Percentiles rank a stretch among this genome's conserved stretches.
phyloP scores from a whole-genome alignment of 768 basidiomycete species.

The Hericium coralloides region DNA sequence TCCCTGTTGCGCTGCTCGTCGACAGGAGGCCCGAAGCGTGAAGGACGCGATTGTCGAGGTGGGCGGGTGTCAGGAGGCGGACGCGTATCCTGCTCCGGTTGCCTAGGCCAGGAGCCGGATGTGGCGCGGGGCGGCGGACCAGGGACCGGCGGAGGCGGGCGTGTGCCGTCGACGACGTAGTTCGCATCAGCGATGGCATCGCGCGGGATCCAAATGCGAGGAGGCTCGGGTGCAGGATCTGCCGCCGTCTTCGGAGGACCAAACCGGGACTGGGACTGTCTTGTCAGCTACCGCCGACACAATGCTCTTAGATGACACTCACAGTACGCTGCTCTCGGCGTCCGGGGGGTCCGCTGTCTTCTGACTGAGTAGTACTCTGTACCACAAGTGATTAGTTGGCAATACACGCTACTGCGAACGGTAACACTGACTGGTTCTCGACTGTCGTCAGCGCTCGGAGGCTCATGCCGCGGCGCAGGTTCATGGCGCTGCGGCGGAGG shows the following conservation, averaged over 20 bases:
- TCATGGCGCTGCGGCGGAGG: not conserved
- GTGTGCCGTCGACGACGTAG: too few species aligned
- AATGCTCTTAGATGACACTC: not conserved
- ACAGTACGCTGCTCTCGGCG: not conserved
- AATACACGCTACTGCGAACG: not conserved
- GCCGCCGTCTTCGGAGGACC: not conserved
- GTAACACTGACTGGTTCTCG: not conserved
- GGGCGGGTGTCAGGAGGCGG: too few species aligned
- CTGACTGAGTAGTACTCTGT: too few species aligned
- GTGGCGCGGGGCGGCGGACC: too few species aligned
- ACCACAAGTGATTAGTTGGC: too few species aligned
- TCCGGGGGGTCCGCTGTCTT: too few species aligned
- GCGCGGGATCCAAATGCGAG: not conserved
- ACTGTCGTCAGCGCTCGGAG: not conserved
- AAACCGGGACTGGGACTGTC: not conserved
- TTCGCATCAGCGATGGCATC: not conserved
- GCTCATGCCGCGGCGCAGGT: not conserved
- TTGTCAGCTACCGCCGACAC: not conserved
- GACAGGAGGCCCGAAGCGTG: not conserved
- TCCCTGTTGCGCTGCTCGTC: not conserved
- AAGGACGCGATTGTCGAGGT: not conserved
- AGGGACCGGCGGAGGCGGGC: too few species aligned
- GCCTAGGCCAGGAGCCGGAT: too few species aligned
- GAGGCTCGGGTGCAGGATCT: not conserved
- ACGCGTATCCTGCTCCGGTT: too few species aligned